Base-by-base conservation (phyloP, 2,329 filamentous ascomycete species). In the Septoria petroselini region DNA sequence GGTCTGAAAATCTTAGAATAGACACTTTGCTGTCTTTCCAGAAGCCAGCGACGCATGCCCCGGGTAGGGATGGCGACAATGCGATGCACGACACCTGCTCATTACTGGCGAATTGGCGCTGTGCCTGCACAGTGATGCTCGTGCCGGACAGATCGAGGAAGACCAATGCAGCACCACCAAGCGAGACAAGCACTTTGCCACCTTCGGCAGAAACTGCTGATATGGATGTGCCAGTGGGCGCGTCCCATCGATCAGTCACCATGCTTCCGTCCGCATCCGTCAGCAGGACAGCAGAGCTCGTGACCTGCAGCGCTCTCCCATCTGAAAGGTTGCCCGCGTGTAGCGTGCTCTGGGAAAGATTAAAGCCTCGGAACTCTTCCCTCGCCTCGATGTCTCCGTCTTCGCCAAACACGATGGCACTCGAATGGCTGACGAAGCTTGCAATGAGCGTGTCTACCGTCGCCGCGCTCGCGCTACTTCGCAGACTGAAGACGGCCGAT, bases 11-110 rank as follows among this genome's bases (percentile, higher is more conserved):
- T 51, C 84, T 78, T 37, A 95, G 74, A 27, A 97, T 75, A 0
- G 86, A 85, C 19, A 97, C 79, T 8, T 81, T 81, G 4, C 88
- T 87, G n/a, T 84, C 84, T 55, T 86, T 83, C 82, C 91, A 97
- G 70, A 94, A 93, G 1, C 90, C 91, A 12, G 93, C 78, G 21
- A 95, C 84, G 48, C 86, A 91, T 25, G 89, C 73, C 41, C 80
- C 75, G 3, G 77, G 73, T 11, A 84, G 72, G 29, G 80, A 74
- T 3, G 79, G 74, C 0, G 90, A 83, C 1, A 93, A 78, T 39
- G 91, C 83, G 7, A 97, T 76, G 61, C 91, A 95, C 2, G 93
- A 88, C 27, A 97, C 81, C 66, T 97, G 89, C 57, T 89, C 86
- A 27, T 82, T 76, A 12, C 78, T 72, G 1, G 77, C 75, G 42